A percentile compares a stretch with the other conserved stretches of the same genome.
Conservation (phyloP, 2,329 filamentous ascomycete genomes). For the Nannizzia gypsea region DNA sequence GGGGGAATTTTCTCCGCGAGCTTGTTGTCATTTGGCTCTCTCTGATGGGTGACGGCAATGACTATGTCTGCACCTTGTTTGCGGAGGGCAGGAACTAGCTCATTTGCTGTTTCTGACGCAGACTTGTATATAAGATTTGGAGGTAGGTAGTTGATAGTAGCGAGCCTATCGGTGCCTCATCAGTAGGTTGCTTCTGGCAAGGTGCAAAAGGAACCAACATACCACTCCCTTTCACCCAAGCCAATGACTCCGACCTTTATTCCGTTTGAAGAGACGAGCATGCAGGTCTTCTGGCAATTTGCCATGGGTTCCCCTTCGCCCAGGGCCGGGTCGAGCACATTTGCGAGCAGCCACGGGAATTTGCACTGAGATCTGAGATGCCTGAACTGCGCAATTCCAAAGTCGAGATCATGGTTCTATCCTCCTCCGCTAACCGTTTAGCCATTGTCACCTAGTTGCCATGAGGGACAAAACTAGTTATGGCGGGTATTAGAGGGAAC, state of each 20-base stretch:
- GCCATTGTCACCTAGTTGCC: conserved; percentile 2
- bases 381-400: conserved; percentile 70
- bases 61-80: conserved; percentile 71
- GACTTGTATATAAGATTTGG: conserved; percentile 73
- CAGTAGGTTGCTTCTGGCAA: background rate
- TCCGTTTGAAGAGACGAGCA: conserved; percentile 70
- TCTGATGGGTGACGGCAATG: conserved; percentile 70
- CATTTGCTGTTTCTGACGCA: conserved; percentile 60
- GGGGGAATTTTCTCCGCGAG: conserved; percentile 59
- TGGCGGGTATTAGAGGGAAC: conserved; percentile 22
- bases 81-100: conserved; percentile 61
- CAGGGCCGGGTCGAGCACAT: conserved; percentile 72
- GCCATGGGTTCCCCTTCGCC: conserved; percentile 64
- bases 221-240: conserved; percentile 75
- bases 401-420: conserved; percentile 85
- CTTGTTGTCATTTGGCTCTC: conserved; percentile 83
- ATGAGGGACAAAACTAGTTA: background rate
- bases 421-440: background rate
- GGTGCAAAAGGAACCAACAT: conserved; percentile 8
- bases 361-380: conserved; percentile 61
- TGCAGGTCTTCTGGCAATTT: conserved; percentile 60
- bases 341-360: conserved; percentile 84
- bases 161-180: conserved; percentile 44
- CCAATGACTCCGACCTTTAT: conserved; percentile 79
- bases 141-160: conserved; percentile 75